Evolutionary conservation across 257 asterid genomes (phyloP), one percentile per base, ranked within the genome.

Genomic region (Cordia subcordata): DNA sequence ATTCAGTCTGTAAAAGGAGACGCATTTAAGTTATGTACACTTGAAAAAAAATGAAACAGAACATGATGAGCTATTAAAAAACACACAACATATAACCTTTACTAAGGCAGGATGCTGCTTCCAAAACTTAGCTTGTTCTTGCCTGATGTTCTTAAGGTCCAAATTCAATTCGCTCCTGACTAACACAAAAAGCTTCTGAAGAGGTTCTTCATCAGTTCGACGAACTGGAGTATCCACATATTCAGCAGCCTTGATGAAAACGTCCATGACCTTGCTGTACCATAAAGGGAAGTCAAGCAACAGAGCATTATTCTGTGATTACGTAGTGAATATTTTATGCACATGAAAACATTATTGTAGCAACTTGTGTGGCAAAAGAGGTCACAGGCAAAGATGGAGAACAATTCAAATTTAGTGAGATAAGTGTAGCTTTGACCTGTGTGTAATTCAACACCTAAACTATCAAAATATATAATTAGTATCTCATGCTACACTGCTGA

Each of bases 101-200:
- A 89, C 99, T 79, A 87, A 74, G 57, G 97, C 97, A 60, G 99
- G 99, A 75, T 89, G 96, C 77, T 89, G 97, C 81, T 86, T 93
- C 88, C 87, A 85, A 77, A 93, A 93, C 82, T 89, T 93, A 19
- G 95, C 92, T 72, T 93, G 99, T 69, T 93, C 99, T 76, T 93
- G 99, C 64, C 70, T 59, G 68, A 89, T 89, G 70, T 93, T 93
- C 78, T 95, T 86, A 68, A 78, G 88, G 71, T 93, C 97, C 76
- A 93, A 79, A 83, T 93, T 93, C 64, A 93, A 82, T 82, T 93
- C 99, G 71, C 99, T 85, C 78, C 99, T 79, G 65, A 93, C 99
- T 72, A 89, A 75, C 55, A 87, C 79, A 73, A 93, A 93, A 60
- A 93, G 65, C 71, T 85, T 93, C 86, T 89, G 99, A 57, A 93